Conservation (phyloP, 2,329 filamentous ascomycete species). For the Myriosclerotinia scirpicola region DNA sequence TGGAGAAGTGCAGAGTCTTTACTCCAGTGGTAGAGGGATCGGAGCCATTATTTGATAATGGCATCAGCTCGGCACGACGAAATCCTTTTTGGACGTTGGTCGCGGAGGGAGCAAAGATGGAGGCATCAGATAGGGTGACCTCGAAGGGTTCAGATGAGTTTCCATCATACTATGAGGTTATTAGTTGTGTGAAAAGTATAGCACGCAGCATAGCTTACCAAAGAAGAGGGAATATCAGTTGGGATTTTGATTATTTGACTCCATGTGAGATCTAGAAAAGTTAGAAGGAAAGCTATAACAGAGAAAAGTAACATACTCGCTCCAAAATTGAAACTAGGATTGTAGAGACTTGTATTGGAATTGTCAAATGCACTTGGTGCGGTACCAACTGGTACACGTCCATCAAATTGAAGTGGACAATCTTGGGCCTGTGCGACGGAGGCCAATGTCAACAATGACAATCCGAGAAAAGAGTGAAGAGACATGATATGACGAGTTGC, state of each 20-base stretch:
- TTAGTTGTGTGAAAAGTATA: conserved; percentile 6
- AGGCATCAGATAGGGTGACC: conserved; percentile 46
- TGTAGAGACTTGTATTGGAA: conserved; percentile 47
- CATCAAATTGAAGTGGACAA: conserved; percentile 49
- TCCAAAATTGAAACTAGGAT: conserved; percentile 54
- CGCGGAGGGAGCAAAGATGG: conserved; percentile 56
- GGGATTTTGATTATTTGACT: conserved; percentile 53
- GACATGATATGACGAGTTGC: conserved; percentile 22
- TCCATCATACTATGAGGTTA: conserved; percentile 29
- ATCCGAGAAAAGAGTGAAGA: conserved; percentile 17
- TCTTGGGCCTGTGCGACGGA: conserved; percentile 37
- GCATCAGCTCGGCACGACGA: conserved; percentile 58
- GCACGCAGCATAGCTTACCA: conserved; percentile 38
- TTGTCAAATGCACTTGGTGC: conserved; percentile 46
- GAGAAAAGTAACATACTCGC: conserved; percentile 39
- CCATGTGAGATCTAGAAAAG: conserved; percentile 48
- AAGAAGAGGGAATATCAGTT: conserved; percentile 41
- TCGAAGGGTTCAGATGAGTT: conserved; percentile 21
- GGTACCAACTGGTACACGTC: conserved; percentile 46
- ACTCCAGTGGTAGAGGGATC: conserved; percentile 54
- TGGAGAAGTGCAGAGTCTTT: conserved; percentile 62
- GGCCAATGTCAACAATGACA: conserved; percentile 27
- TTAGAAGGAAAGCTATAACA: not conserved
- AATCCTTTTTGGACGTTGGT: conserved; percentile 57
- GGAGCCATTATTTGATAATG: conserved; percentile 47